Base-by-base conservation (phyloP, 306 rosid genomes). In the Sicyos baderoa region DNA sequence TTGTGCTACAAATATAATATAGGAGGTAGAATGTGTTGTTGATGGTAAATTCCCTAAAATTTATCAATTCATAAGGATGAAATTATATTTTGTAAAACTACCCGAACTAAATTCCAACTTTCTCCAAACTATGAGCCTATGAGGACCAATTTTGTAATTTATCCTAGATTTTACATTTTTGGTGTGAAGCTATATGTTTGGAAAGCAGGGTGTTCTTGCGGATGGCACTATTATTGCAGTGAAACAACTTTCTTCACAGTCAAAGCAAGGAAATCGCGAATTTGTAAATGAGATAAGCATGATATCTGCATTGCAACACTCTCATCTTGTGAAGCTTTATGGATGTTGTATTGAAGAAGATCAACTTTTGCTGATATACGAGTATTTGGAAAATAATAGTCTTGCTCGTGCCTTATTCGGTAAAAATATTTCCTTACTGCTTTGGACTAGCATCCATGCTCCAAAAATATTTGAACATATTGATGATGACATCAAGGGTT, bases 361-460 rank as follows among this genome's bases (percentile, higher is more conserved):
- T 70, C 82, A 86, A 10, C 18, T 84, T 53, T 45, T 86, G 50
- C 54, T 86, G 10, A 22, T 86, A 55, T 84, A 86, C 47, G 88
- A 84, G 37, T 86, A 78, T 47, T 67, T 86, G 91, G 88, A 84
- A 54, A 82, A 87, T 76, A 86, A 84, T 55, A 82, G 82, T 50
- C 84, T 87, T 42, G 92, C 86, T 4, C 79, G 53, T 21, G 86
- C 84, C 32, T 67, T 87, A 65, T 84, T 73, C 70, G 82, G 89
- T 84, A 63, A 42, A 56, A 23, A 23, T 22, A 4, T n/a, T 45
- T 62, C 58, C 27, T 15, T 19, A 45, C 10, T 6, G 6, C 21
- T 49, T 13, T 44, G 3, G 3, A 48, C 55, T 19, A 27, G 2
- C 21, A 51, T 27, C 32, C 4, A 9, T 52, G 5, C 10, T 25